Evolutionary conservation across 495 filamentous ascomycete species (phyloP), one percentile per base, ranked within the genome.

Genomic region (Beverwykella pulmonaria): DNA sequence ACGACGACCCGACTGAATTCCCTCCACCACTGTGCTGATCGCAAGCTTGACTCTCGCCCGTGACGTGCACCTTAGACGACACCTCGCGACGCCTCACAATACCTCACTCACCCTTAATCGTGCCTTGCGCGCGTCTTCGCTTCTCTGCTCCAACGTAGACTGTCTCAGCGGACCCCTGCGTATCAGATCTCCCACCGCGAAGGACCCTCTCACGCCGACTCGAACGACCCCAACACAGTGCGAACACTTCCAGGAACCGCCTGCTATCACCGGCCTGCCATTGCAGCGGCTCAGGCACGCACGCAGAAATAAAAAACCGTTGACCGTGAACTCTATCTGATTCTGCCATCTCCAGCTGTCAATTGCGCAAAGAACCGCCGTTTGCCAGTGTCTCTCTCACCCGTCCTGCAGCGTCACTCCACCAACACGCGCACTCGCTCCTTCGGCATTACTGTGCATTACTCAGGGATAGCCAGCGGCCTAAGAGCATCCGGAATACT

Each of bases 121-220:
- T 29, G 49, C 57, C 39, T 48, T 29, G 23, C 57, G 23, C 19
- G 39, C 46, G 14, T 15, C 59, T 14, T 20, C 46, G 46, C 22
- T 14, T 23, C 32, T n/a, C 32, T 34, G 32, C 60, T 64, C 60
- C 19, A 69, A 69, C 66, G 66, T 64, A 59, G 47, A 59, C 54
- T 59, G 66, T 69, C 66, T 68, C 65, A 67, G 47, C 27, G 2
- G 19, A 52, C 66, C 66, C 66, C 60, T 69, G 55, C 66, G 66
- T 69, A 53, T 69, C 66, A 64, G 59, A 62, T 20, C 36, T 8
- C 39, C 56, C 48, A 44, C 10, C 54, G 10, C 8, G 14, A 48
- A 12, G 25, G 36, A 17, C 36, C 58, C 53, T 20, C 30, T 27
- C 19, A 67, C 23, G 17, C 23, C 30, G 23, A 1, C 3, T 19